A percentile compares a stretch with the other conserved stretches of the same genome.
Conservation (phyloP, 129 eudicot species). For the Artemisia tridentata region DNA sequence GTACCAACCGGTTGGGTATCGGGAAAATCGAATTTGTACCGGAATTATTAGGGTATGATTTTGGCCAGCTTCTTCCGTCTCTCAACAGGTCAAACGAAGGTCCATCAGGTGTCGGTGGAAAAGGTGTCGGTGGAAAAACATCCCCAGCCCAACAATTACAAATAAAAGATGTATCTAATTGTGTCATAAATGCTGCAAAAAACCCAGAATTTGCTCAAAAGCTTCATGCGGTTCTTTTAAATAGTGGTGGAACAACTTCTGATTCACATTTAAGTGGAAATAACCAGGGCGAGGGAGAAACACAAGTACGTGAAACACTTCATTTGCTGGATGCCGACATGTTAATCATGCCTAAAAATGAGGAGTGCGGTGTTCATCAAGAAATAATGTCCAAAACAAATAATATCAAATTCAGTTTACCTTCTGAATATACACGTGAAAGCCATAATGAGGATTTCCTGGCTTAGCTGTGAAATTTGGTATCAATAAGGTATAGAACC, state of each 20-base stretch:
- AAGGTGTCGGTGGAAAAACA: slow-evolving; percentile 39
- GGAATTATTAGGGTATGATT: no score
- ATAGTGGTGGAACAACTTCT: slow-evolving; percentile 43
- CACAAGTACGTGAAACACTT: slow-evolving; percentile 30
- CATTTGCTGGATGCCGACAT: slow-evolving; percentile 33
- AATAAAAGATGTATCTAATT: slow-evolving; percentile 57
- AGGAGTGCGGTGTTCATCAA: slow-evolving; percentile 18
- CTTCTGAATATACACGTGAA: slow-evolving; percentile 32
- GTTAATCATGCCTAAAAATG: slow-evolving; percentile 31
- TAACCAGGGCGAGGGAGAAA: slow-evolving; percentile 35
- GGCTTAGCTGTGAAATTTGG: no score
- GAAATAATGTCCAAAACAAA: slow-evolving; percentile 15
- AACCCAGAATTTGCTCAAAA: slow-evolving; percentile 65
- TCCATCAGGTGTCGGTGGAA: no score
- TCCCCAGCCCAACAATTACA: slow-evolving; percentile 55
- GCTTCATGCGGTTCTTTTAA: slow-evolving; percentile 56
- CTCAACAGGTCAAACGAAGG: no score
- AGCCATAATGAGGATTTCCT: slow-evolving; percentile 16
- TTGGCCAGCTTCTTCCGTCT: no score
- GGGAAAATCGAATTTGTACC: no score
- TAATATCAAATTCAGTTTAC: slow-evolving; percentile 18
- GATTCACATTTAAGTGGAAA: slow-evolving; percentile 37
- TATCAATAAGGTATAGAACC: no score
- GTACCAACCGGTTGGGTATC: no score
- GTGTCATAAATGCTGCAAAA: slow-evolving; percentile 60